phyloP scores from a whole-genome alignment of 345 rosid genomes.

The Aegle marmelos region DNA sequence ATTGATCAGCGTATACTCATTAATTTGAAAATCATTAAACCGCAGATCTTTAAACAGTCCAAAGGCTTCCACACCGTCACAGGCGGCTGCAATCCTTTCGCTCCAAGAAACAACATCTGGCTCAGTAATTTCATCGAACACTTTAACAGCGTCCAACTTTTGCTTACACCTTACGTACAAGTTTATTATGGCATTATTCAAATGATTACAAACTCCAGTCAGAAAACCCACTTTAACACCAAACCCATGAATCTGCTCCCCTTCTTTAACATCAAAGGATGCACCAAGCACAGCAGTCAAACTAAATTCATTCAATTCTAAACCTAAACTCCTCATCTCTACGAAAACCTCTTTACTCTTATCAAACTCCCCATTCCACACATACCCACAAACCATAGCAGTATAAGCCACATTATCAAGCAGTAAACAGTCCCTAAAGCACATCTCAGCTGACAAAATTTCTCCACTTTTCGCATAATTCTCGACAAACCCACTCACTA shows the following conservation, averaged over 20 bases:
- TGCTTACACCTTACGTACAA: conserved; percentile 33
- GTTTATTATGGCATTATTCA: conserved; percentile 38
- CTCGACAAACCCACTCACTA: conserved; percentile 42
- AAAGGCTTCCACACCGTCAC: conserved; percentile 30
- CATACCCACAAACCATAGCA: conserved; percentile 35
- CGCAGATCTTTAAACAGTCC: conserved; percentile 24
- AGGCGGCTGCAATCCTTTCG: conserved; percentile 40
- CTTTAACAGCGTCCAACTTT: conserved; percentile 23
- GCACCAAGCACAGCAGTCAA: conserved; percentile 38
- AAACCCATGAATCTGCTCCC: conserved; percentile 39
- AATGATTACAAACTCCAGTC: conserved; percentile 26
- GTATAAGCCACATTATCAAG: conserved; percentile 35
- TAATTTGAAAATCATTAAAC: conserved; percentile 17
- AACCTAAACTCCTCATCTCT: conserved; percentile 28
- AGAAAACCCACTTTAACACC: conserved; percentile 37
- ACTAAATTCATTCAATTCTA: conserved; percentile 38
- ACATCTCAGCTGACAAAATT: conserved; percentile 35
- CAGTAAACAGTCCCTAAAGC: conserved; percentile 32
- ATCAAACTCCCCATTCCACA: conserved; percentile 35
- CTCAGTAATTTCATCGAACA: conserved; percentile 42
- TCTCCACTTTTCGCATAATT: conserved; percentile 36
- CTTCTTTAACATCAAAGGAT: conserved; percentile 30
- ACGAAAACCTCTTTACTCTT: conserved; percentile 28
- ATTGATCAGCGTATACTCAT: conserved; percentile 34
- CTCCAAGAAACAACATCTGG: conserved; percentile 44